Base-by-base conservation (phyloP, 768 basidiomycete genomes). In the Hypholoma sublateritium region DNA sequence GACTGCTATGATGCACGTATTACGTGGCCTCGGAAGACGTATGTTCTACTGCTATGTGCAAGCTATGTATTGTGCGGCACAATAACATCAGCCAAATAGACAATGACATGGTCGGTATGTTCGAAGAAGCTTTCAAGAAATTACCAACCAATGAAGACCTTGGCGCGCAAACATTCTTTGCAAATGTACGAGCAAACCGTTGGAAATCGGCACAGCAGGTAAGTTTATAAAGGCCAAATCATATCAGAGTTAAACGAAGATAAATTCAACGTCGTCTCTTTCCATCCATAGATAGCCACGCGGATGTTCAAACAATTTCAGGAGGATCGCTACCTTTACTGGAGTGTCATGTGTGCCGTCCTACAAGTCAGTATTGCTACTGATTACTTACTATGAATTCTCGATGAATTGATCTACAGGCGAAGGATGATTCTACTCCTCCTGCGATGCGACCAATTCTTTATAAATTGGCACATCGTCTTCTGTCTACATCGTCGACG, bases 171-270 rank as follows among this genome's bases (percentile, higher is more conserved):
- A 87, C 89, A 0, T 94, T 94, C 75, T 89, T 92, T 67, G 91
- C 92, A 17, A 89, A 93, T 65, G 83, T 88, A 34, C 84, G 90
- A 58, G 83, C 87, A 32, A 81, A 80, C 14, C 86, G 89, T 61
- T 94, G 93, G 93, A 94, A 93, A 70, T 81, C 86, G 44, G 91
- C 89, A 21, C 93, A 94, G 69, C 87, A 88, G 77, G 91, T 89
- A 63, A 55, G 67, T 56, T 51, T 56, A 48, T 37, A 2, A 25
- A 35, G 12, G 12, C 14, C 13, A 11, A 8, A 24, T 24, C 14
- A n/a, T 32, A 45, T n/a, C 9, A 21, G 3, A 12, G 46, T 19
- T 14, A 45, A 35, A 22, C 46, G 11, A 22, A 11, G 16, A 24
- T 37, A 16, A 28, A 14, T 21, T 28, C 57, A 53, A 16, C 19